These are phyloP conservation scores for Camelina laxa DNA, from an alignment of 345 rosid genomes.

Conservation along the genomic window DNA sequence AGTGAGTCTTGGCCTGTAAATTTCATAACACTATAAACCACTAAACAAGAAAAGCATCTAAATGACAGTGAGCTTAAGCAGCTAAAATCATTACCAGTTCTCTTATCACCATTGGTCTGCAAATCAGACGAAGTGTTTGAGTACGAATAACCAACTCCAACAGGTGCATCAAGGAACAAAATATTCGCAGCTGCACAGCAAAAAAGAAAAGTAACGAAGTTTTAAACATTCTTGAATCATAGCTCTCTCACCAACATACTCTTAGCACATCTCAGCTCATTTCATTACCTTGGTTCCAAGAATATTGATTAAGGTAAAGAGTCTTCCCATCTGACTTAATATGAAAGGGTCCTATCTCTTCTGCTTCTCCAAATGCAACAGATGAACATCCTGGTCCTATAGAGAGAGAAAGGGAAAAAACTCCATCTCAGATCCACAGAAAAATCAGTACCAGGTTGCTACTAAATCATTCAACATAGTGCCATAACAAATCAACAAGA, in stretches of 20 bases:
- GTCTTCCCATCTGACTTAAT: slow-evolving; percentile 75
- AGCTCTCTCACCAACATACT: not conserved
- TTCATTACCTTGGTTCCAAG: slow-evolving; percentile 88
- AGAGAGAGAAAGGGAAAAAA: not conserved
- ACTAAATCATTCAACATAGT: slow-evolving; percentile 15
- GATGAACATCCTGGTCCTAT: slow-evolving; percentile 98
- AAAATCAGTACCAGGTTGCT: slow-evolving; percentile 10
- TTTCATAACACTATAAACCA: slow-evolving; percentile 32
- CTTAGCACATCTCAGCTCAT: not conserved
- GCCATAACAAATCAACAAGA: not conserved
- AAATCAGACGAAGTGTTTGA: slow-evolving; percentile 81
- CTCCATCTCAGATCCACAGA: slow-evolving; percentile 4
- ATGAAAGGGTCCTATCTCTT: slow-evolving; percentile 94
- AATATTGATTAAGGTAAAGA: slow-evolving; percentile 77
- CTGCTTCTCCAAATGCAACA: slow-evolving; percentile 84
- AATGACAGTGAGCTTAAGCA: slow-evolving; percentile 29
- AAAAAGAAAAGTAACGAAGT: not conserved
- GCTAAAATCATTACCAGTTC: slow-evolving; percentile 61
- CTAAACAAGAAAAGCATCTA: slow-evolving; percentile 9
- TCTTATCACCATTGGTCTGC: slow-evolving; percentile 56
- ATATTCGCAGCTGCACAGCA: slow-evolving; percentile 74
- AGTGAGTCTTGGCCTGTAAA: slow-evolving; percentile 80
- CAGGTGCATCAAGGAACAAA: slow-evolving; percentile 88
- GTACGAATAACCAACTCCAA: slow-evolving; percentile 92
- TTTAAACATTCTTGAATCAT: slow-evolving; percentile 19